These are phyloP conservation scores for Hymenoscyphus fraxineus DNA, from an alignment of 2,329 filamentous ascomycete species.

Conservation along the genomic window DNA sequence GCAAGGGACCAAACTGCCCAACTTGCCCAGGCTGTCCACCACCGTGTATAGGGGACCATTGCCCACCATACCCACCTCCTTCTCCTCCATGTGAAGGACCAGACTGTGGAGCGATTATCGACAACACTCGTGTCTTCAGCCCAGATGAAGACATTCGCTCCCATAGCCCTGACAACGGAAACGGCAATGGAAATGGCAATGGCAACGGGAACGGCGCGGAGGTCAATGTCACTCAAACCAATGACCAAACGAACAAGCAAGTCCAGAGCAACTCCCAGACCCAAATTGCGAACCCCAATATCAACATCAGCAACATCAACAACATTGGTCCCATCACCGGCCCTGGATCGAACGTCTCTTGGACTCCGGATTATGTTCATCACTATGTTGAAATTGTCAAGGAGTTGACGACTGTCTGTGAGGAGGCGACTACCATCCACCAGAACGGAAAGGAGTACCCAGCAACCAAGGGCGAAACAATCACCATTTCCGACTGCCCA, in stretches of 20 bases:
- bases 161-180: slow-evolving; percentile 6
- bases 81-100: slow-evolving; percentile 15
- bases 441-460: slow-evolving; percentile 46
- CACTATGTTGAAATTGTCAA: slow-evolving; percentile 37
- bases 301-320: not conserved
- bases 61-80: too few species aligned
- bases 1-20: too few species aligned
- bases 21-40: not conserved
- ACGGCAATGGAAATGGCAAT: slow-evolving; percentile 3
- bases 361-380: not conserved
- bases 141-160: not conserved
- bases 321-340: not conserved
- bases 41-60: not conserved
- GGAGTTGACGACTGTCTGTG: slow-evolving; percentile 45
- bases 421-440: slow-evolving; percentile 20
- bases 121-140: slow-evolving; percentile 2
- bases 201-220: slow-evolving; percentile 8
- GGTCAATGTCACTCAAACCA: not conserved
- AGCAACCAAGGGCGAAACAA: slow-evolving; percentile 53
- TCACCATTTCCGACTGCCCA: slow-evolving; percentile 36
- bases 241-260: not conserved
- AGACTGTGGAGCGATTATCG: slow-evolving; percentile 46
- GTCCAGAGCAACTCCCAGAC: slow-evolving; percentile 6
- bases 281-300: not conserved
- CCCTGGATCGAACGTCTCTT: too few species aligned